Evolutionary conservation across 768 basidiomycete species (phyloP).

Genomic region (Imleria badia): DNA sequence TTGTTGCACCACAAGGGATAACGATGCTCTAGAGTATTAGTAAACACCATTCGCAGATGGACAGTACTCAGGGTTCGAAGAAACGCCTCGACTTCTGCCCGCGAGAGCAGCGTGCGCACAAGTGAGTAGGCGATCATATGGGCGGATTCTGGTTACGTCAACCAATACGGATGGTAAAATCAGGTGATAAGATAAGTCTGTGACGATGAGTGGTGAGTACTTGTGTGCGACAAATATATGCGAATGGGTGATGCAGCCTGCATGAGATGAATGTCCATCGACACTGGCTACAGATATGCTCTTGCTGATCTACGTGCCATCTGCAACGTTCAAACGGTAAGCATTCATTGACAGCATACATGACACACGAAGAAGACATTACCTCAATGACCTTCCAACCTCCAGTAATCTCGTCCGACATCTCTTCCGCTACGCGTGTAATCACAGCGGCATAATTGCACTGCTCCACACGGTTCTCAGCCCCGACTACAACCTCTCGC

Average conservation of each 20-base stretch:
- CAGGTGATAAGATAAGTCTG: conserved; percentile 31
- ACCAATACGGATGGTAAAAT: conserved; percentile 20
- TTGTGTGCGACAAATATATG: conserved; percentile 17
- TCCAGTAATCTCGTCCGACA: conserved; percentile 90
- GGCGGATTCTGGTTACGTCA: neutral
- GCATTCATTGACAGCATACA: neutral
- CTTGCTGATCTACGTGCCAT: conserved; percentile 53
- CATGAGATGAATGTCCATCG: neutral
- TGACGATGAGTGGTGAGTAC: conserved; percentile 32
- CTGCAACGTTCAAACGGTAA: conserved; percentile 26
- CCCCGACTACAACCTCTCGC: conserved; percentile 81
- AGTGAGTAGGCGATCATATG: neutral
- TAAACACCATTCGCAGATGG: no score
- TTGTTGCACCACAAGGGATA: no score
- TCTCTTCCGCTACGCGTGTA: conserved; percentile 83
- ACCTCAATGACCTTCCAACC: conserved; percentile 99
- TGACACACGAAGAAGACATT: conserved; percentile 22
- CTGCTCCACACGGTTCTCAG: conserved; percentile 89
- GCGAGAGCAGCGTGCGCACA: no score
- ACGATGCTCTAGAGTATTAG: no score
- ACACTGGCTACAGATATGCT: conserved; percentile 41
- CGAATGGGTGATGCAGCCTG: conserved; percentile 6
- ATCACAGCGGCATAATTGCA: conserved; percentile 91
- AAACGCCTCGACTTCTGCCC: no score
- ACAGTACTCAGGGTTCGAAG: no score